Base-by-base conservation (phyloP, 2,329 filamentous ascomycete species). In the Hymenoscyphus scutula region DNA sequence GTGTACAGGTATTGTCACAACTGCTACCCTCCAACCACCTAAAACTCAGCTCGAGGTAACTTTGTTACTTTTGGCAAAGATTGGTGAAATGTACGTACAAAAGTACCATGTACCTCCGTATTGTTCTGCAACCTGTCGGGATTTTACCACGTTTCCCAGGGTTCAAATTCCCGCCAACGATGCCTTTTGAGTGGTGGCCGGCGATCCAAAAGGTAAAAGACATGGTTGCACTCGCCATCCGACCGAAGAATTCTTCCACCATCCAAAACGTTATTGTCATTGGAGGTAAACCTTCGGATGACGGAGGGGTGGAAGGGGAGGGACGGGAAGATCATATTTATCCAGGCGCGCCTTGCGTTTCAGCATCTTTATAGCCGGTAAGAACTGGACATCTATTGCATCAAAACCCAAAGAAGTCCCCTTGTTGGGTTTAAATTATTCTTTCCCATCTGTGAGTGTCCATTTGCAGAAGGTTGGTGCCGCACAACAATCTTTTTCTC, bases 221-320 rank as follows among this genome's bases (percentile, higher is more conserved):
- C 25, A 30, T 51, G 30, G 34, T 32, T 30, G 57, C 30, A 59
- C 25, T 53, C n/a, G 57, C 41, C 57, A 25, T 59, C 45, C 45
- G 57, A 32, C 57, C 57, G 57, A 53, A 13, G 45, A 59, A 32
- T 34, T 53, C 57, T 59, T 59, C 45, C 56, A 54, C 25, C 51
- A 54, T 30, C 51, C 51, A 54, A 54, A 54, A 8, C 23, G n/a
- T 2, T 27, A 27, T n/a, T 32, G n/a, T 30, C 11, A 37, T 34
- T 32, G 29, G 17, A 59, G 32, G 41, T 37, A n/a, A 27, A n/a
- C n/a, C 29, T 53, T 59, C 57, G 41, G 45, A 34, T 59, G 45
- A 25, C 41, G 29, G 29, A 53, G 41, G 29, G 19, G n/a, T 53
- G 29, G 23, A 27, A n/a, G 8, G 15, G 13, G 6, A 19, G 30